Percentiles rank a stretch among this genome's conserved stretches.
These are phyloP conservation scores for Pycnococcus provasolii DNA, from an alignment of 139 green algal species.

Conservation along the genomic window DNA sequence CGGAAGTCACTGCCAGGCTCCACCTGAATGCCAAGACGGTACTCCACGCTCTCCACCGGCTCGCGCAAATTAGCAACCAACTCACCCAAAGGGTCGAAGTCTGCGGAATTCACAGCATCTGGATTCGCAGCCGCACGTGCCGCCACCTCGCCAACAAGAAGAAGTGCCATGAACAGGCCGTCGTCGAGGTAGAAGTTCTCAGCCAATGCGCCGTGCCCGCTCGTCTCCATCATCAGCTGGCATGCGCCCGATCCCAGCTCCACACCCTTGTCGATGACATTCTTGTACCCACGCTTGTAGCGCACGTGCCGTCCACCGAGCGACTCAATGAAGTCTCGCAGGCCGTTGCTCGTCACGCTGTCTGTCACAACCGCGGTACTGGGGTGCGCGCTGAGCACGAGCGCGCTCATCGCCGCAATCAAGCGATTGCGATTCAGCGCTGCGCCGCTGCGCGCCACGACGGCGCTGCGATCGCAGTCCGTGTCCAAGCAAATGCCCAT, in stretches of 20 bases:
- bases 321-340: constrained; percentile 69
- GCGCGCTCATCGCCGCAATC: constrained; percentile 76
- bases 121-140: constrained; percentile 34
- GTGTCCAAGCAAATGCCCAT: constrained; percentile 94
- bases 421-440: constrained; percentile 90
- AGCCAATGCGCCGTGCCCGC: constrained; percentile 74
- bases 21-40: constrained; percentile 46
- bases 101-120: constrained; percentile 32
- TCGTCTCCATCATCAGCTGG: constrained; percentile 92
- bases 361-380: constrained; percentile 90
- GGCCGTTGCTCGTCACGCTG: constrained; percentile 75
- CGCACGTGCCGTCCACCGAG: constrained; percentile 37
- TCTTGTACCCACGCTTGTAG: constrained; percentile 89
- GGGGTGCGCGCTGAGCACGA: constrained; percentile 70
- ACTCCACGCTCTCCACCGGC: constrained; percentile 54
- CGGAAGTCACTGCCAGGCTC: constrained; percentile 42
- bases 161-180: constrained; percentile 74
- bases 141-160: constrained; percentile 63
- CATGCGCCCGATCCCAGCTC: constrained; percentile 30
- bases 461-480: constrained; percentile 77
- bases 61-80: constrained; percentile 42
- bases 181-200: constrained; percentile 93
- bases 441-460: constrained; percentile 59
- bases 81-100: constrained; percentile 53
- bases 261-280: constrained; percentile 85